A percentile compares a stretch with the other conserved stretches of the same genome.
phyloP scores from a whole-genome alignment of 352 stramenopile species.

The Phytophthora foliorum region DNA sequence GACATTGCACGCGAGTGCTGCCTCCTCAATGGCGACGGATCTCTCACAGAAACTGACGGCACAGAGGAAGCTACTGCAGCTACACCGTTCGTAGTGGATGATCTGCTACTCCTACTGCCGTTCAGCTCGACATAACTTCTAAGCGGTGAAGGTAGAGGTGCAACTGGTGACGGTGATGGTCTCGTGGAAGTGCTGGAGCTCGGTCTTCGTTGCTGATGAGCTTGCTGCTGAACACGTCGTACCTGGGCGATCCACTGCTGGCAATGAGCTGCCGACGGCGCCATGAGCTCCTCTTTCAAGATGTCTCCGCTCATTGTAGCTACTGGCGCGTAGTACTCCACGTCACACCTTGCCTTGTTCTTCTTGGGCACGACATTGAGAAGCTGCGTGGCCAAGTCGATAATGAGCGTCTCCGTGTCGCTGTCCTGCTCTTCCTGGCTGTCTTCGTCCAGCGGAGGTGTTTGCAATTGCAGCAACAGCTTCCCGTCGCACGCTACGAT shows the following conservation, averaged over 20 bases:
- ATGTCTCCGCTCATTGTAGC: conserved; percentile 24
- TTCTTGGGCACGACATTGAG: conserved; percentile 64
- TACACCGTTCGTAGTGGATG: conserved; percentile 1
- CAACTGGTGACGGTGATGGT: conserved; percentile 28
- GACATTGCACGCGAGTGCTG: conserved; percentile 29
- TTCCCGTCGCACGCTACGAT: conserved; percentile 43
- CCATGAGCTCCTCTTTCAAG: conserved; percentile 75
- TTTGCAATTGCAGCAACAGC: conserved; percentile 46
- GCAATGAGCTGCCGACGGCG: conserved; percentile 69
- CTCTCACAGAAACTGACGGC: conserved; percentile 5
- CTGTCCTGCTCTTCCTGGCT: conserved; percentile 19
- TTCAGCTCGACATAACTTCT: conserved; percentile 7
- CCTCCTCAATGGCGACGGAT: conserved; percentile 24
- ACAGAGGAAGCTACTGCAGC: conserved; percentile 1
- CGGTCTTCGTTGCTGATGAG: conserved; percentile 37
- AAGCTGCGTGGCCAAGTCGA: conserved; percentile 60
- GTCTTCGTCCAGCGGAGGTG: conserved; percentile 35
- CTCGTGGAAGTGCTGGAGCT: conserved; percentile 20
- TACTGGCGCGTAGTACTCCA: conserved; percentile 48
- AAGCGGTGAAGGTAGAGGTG: conserved; percentile 29
- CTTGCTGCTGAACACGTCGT: conserved; percentile 47
- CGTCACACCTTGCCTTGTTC: conserved; percentile 65
- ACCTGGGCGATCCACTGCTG: conserved; percentile 69
- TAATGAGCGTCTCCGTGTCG: conserved; percentile 27
- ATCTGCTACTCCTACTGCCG: conserved; percentile 14